phyloP scores from a whole-genome alignment of 1,284 basidiomycete species.

The Lentinula novae-zelandiae region DNA sequence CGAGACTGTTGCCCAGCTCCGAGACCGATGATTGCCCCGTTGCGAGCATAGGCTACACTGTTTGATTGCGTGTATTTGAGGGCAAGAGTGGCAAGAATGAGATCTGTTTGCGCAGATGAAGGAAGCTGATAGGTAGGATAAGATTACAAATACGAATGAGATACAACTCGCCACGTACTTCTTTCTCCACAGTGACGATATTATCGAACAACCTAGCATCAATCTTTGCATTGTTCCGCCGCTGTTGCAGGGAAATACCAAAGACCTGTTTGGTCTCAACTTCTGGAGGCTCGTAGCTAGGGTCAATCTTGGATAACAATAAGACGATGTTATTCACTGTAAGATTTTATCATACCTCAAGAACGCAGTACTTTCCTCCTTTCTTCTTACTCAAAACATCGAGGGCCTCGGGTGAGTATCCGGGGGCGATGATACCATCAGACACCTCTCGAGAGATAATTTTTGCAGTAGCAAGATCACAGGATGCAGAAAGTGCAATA shows the following conservation, averaged over 20 bases:
- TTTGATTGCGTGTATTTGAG: constrained; percentile 99
- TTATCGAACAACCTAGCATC: constrained; percentile 81
- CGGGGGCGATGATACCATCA: constrained; percentile 96
- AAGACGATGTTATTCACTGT: not conserved
- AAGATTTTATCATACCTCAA: constrained; percentile 55
- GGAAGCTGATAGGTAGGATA: constrained; percentile 52
- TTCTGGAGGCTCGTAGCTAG: constrained; percentile 70
- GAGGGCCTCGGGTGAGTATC: constrained; percentile 85
- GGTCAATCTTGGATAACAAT: constrained; percentile 69
- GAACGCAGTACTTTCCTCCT: constrained; percentile 97
- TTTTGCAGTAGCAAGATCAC: constrained; percentile 91
- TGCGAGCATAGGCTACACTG: constrained; percentile 94
- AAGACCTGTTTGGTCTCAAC: constrained; percentile 95
- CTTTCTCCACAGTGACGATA: constrained; percentile 86
- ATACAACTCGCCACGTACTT: constrained; percentile 40
- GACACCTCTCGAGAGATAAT: constrained; percentile 98
- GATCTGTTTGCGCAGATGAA: constrained; percentile 70
- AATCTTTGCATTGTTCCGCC: constrained; percentile 90
- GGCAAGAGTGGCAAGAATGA: constrained; percentile 93
- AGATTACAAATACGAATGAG: not conserved
- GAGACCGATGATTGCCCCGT: constrained; percentile 92
- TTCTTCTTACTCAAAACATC: constrained; percentile 97
- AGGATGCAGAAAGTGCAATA: constrained; percentile 90
- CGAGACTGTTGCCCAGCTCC: constrained; percentile 98
- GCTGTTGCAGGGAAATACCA: constrained; percentile 89